Conservation (phyloP, 495 filamentous ascomycete species). For the Penicillium odoratum region DNA sequence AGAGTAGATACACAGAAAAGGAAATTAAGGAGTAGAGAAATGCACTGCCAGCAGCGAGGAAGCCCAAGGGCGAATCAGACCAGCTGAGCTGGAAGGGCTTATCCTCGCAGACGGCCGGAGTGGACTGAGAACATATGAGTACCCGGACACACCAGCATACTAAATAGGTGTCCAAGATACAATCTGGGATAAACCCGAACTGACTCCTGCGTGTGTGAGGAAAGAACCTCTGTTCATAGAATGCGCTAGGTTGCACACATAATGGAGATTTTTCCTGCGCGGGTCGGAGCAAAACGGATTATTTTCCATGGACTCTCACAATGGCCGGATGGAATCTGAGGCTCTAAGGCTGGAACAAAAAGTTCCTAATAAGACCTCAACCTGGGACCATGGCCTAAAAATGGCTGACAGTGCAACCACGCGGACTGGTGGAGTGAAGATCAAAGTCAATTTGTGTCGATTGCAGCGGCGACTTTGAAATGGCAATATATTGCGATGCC, state of each 20-base stretch:
- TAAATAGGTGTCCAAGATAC: conserved; percentile 1
- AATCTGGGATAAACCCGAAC: neutral
- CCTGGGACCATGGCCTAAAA: conserved; percentile 1
- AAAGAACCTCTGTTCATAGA: neutral
- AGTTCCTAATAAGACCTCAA: neutral
- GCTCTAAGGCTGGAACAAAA: neutral
- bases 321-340: neutral
- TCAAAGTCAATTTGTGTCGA: conserved; percentile 14
- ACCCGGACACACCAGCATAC: neutral
- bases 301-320: neutral
- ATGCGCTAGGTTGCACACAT: neutral
- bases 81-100: conserved; percentile 15
- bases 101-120: neutral
- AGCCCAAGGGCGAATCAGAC: conserved; percentile 10
- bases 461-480: conserved; percentile 11
- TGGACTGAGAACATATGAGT: neutral
- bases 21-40: conserved; percentile 15
- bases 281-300: neutral
- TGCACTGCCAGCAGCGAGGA: conserved; percentile 9
- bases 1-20: conserved; percentile 20
- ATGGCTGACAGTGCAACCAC: conserved; percentile 2
- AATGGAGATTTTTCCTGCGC: neutral
- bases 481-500: conserved; percentile 12
- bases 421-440: neutral
- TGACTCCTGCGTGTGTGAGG: neutral